Percentiles rank a stretch among this genome's conserved stretches.
Conservation (phyloP, 78 protist species). For the Dictyostelium citrinum region DNA sequence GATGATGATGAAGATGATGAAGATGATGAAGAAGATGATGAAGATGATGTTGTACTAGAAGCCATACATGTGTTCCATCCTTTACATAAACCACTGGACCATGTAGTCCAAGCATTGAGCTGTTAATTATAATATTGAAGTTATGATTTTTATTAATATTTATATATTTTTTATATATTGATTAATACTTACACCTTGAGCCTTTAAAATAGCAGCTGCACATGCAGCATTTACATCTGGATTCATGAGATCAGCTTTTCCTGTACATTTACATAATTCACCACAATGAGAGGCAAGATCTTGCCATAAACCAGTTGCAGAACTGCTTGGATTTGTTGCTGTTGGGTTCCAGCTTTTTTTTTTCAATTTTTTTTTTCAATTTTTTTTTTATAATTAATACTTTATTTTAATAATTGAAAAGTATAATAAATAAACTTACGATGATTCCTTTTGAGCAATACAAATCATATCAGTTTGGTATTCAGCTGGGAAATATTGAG, state of each 20-base stretch:
- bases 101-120: constrained; percentile 53
- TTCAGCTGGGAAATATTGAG: constrained; percentile 27
- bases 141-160: too few species aligned
- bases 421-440: background rate
- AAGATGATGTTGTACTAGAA: background rate
- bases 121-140: too few species aligned
- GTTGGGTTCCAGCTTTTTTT: background rate
- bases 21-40: background rate
- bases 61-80: constrained; percentile 31
- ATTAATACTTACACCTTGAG: constrained; percentile 31
- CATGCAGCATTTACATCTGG: constrained; percentile 53
- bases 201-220: constrained; percentile 22
- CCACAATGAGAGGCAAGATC: background rate
- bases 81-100: constrained; percentile 35
- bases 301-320: constrained; percentile 65
- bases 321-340: constrained; percentile 35
- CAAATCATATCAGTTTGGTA: constrained; percentile 39
- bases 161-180: background rate
- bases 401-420: background rate
- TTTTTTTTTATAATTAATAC: background rate
- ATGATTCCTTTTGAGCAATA: constrained; percentile 48
- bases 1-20: background rate
- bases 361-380: too few species aligned
- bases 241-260: constrained; percentile 1
- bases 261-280: background rate